Base-by-base conservation (phyloP, 1,284 basidiomycete species). In the Marasmius tenuissimus region DNA sequence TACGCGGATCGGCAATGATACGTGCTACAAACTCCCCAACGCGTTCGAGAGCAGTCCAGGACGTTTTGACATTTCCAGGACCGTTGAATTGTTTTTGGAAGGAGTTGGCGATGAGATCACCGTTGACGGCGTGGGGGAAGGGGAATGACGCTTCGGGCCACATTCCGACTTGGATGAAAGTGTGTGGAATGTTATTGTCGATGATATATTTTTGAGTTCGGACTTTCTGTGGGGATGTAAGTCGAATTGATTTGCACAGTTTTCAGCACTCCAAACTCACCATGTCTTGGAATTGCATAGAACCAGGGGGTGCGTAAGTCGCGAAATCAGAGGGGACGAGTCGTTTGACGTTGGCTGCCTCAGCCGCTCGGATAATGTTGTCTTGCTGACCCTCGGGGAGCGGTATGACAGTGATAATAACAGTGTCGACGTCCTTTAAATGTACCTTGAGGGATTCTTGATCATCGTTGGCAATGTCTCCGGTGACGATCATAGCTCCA, bases 1-100 rank as follows among this genome's bases (percentile, higher is more conserved):
- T 66, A 6, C 65, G 57, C 7, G 60, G 58, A 52, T 66, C 65
- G 8, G 51, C 58, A 37, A 66, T 54, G 39, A 66, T 65, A 8
- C 56, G 57, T 12, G 64, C 54, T 4, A 61, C 59, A 39, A 65
- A 63, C 16, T 49, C 34, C 4, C 63, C 65, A 51, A 65, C 47
- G 38, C 63, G 59, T 8, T 18, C 37, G 4, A 53, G 20, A 16
- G 55, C 51, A 1, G 64, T 63, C 22, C 58, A 57, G 14, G 64
- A 48, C 11, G 40, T 53, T 27, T 61, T 65, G 18, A 65, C 58
- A 8, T 58, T 45, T n/a, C 58, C 64, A 4, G 35, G 9, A 6
- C 51, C 64, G 49, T 53, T 20, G 27, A 61, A 35, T 7, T 56
- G 14, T 16, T 34, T 51, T 42, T 35, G 35, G 39, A 14, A 14